Percentiles rank a stretch among this genome's conserved stretches.
phyloP scores from a whole-genome alignment of 2,329 filamentous ascomycete species.

The Colletotrichum brevisporum region DNA sequence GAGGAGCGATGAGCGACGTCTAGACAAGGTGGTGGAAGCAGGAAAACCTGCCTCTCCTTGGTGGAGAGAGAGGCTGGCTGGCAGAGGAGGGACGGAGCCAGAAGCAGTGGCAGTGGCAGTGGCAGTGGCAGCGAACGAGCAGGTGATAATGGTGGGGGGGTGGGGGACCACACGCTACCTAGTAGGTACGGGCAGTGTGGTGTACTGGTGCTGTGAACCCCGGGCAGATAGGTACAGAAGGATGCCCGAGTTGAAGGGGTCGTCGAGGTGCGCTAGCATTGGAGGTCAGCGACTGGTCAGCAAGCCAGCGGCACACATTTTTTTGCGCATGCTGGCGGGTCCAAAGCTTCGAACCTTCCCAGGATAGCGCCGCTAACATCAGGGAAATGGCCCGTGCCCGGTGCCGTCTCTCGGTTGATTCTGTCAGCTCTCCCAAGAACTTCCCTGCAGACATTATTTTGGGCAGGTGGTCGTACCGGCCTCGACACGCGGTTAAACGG shows the following conservation, averaged over 20 bases:
- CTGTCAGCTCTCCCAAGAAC: neutral
- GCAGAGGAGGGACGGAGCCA: conserved; percentile 17
- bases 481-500: conserved; percentile 13
- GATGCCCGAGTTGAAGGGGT: conserved; percentile 17
- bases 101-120: conserved; percentile 22
- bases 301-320: conserved; percentile 11
- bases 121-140: conserved; percentile 24
- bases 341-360: conserved; percentile 15
- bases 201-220: neutral
- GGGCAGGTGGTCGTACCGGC: conserved; percentile 11
- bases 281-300: conserved; percentile 28
- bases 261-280: conserved; percentile 21
- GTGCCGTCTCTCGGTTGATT: neutral
- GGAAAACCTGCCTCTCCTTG: conserved; percentile 37
- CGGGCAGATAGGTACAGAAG: conserved; percentile 1
- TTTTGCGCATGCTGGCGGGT: conserved; percentile 25
- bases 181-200: too few relatives aligned
- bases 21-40: conserved; percentile 20
- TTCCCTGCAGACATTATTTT: conserved; percentile 6
- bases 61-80: conserved; percentile 36
- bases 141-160: conserved; percentile 38
- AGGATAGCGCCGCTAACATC: neutral
- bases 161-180: neutral
- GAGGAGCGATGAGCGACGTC: conserved; percentile 10
- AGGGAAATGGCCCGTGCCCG: conserved; percentile 26